Conservation (phyloP, 768 basidiomycete genomes). For the Termitomyces sp. region DNA sequence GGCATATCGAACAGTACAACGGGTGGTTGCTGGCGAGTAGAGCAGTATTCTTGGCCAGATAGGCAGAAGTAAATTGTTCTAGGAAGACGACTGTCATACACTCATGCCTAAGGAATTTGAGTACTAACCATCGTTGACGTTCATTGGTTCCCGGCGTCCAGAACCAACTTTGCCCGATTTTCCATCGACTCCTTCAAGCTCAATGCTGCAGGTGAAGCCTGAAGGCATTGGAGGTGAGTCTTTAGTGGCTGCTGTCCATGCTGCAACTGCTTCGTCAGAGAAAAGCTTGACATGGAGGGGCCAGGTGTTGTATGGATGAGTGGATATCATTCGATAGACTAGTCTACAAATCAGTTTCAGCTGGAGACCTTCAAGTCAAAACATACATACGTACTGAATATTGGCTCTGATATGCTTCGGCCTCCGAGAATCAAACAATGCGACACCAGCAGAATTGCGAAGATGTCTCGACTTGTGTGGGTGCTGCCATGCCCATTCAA, state of each 20-base stretch:
- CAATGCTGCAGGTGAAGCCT: constrained; percentile 44
- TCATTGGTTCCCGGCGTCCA: constrained; percentile 50
- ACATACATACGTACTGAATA: constrained; percentile 34
- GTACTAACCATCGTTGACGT: constrained; percentile 48
- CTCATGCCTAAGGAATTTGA: background rate
- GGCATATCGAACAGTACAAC: constrained; percentile 45
- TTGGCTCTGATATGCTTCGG: constrained; percentile 33
- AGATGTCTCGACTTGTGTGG: constrained; percentile 65
- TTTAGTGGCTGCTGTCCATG: constrained; percentile 38
- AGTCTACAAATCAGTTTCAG: constrained; percentile 30
- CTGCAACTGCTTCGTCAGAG: constrained; percentile 49
- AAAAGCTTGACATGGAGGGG: constrained; percentile 75
- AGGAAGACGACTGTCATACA: background rate
- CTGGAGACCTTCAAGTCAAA: background rate
- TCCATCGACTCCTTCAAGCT: constrained; percentile 69
- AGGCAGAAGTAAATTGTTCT: constrained; percentile 44
- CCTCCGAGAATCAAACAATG: constrained; percentile 28
- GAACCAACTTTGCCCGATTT: constrained; percentile 48
- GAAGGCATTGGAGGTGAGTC: constrained; percentile 33
- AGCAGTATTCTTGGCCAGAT: constrained; percentile 42
- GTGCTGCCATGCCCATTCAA: constrained; percentile 88
- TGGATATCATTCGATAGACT: constrained; percentile 55
- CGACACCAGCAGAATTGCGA: constrained; percentile 34
- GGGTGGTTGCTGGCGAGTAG: constrained; percentile 28
- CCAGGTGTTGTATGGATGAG: constrained; percentile 65